Evolutionary conservation across 2,329 filamentous ascomycete genomes (phyloP).

Genomic region (Juglanconis sp.): DNA sequence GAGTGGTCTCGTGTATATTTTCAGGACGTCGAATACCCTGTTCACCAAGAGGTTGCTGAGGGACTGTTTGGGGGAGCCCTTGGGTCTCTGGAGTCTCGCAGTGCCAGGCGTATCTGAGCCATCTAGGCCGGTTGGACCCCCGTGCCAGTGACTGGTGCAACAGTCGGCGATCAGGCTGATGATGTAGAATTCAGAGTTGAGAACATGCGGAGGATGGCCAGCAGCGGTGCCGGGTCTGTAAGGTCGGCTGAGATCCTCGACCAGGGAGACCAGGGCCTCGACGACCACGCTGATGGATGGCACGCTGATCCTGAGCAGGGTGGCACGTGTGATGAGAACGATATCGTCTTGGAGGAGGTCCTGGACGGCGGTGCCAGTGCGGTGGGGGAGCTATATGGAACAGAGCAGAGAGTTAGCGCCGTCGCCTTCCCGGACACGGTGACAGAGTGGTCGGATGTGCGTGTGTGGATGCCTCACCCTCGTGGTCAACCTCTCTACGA

Average conservation of each 20-base stretch:
- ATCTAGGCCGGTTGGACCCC: conserved; percentile 18
- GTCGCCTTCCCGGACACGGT: neutral
- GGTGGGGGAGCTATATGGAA: conserved; percentile 55
- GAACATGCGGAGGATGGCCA: conserved; percentile 55
- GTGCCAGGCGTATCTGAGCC: neutral
- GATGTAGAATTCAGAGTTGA: conserved; percentile 64
- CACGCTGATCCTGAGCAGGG: conserved; percentile 58
- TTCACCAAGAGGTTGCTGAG: conserved; percentile 50
- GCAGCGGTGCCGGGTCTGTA: conserved; percentile 42
- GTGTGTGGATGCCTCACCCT: conserved; percentile 42
- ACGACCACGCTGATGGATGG: conserved; percentile 52
- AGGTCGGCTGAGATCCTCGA: conserved; percentile 57
- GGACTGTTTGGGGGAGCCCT: conserved; percentile 31
- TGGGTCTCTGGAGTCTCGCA: conserved; percentile 21
- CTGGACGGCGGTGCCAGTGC: conserved; percentile 55
- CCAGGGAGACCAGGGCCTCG: conserved; percentile 52
- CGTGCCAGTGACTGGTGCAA: conserved; percentile 58
- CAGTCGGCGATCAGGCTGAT: conserved; percentile 63
- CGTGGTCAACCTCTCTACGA: conserved; percentile 60
- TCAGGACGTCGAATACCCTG: conserved; percentile 54
- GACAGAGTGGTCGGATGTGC: neutral
- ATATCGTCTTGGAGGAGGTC: conserved; percentile 60
- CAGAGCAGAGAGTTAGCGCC: conserved; percentile 20
- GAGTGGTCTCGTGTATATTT: conserved; percentile 55
- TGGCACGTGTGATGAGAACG: conserved; percentile 57